phyloP scores from a whole-genome alignment of 108 stramenopile genomes.

The Fistulifera pelliculosa region DNA sequence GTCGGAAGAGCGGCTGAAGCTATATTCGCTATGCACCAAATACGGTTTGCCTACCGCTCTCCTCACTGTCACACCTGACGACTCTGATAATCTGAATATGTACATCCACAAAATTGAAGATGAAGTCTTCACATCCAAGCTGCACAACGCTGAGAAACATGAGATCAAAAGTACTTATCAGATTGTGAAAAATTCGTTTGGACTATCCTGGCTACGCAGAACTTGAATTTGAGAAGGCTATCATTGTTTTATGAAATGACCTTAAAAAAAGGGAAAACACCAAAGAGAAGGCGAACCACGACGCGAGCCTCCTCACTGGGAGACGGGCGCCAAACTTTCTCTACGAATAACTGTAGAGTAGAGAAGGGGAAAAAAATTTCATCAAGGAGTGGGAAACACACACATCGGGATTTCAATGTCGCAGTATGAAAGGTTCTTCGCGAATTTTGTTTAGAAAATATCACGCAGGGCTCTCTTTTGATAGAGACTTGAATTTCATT shows the following conservation, averaged over 20 bases:
- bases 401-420: too few species aligned
- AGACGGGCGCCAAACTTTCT: too few species aligned
- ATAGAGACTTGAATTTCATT: too few species aligned
- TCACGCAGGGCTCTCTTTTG: too few species aligned
- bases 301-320: not conserved
- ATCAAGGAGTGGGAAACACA: too few species aligned
- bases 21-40: not conserved
- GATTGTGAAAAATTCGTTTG: not conserved
- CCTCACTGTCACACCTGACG: not conserved
- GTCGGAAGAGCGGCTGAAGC: too few species aligned
- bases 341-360: too few species aligned
- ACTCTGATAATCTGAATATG: not conserved
- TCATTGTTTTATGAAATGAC: not conserved
- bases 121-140: not conserved
- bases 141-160: not conserved
- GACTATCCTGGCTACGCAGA: not conserved
- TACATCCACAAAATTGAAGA: not conserved
- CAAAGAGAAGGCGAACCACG: too few species aligned
- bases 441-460: too few species aligned
- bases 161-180: slow-evolving; percentile 4
- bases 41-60: not conserved
- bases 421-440: too few species aligned
- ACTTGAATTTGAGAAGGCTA: not conserved
- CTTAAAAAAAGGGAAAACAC: not conserved
- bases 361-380: too few species aligned